Conservation (phyloP, 2,329 filamentous ascomycete genomes). For the Botrytis porri region DNA sequence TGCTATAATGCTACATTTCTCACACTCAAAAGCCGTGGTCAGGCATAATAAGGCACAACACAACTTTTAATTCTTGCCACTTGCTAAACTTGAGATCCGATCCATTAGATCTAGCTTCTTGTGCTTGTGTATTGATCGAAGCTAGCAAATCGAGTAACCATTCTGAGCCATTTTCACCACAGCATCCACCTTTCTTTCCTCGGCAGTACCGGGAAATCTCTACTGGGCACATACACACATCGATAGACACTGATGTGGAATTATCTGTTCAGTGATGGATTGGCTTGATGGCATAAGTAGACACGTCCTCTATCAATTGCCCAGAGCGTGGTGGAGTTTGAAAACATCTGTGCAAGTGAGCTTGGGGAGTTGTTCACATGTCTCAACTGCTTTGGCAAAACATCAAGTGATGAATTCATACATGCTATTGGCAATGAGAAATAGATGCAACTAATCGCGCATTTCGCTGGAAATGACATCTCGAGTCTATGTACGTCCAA, state of each 20-base stretch:
- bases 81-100: slow-evolving; percentile 3
- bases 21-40: not conserved
- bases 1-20: not conserved
- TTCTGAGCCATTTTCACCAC: not conserved
- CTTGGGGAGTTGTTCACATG: not conserved
- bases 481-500: not conserved
- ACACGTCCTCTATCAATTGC: not conserved
- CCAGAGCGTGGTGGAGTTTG: not conserved
- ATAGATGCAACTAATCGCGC: not conserved
- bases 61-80: not conserved
- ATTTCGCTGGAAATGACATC: not conserved
- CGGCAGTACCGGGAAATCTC: not conserved
- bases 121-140: not conserved
- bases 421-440: not conserved
- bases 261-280: not conserved
- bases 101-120: not conserved
- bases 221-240: not conserved
- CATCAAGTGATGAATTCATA: slow-evolving; percentile 5
- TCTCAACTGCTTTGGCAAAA: not conserved
- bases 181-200: not conserved
- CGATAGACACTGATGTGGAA: not conserved
- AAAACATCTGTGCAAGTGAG: not conserved
- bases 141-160: not conserved
- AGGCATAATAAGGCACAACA: not conserved
- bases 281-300: not conserved